Evolutionary conservation across 176 grass and related monocot species (phyloP), one percentile per base, ranked within the genome.

Genomic region (Musa beccarii): DNA sequence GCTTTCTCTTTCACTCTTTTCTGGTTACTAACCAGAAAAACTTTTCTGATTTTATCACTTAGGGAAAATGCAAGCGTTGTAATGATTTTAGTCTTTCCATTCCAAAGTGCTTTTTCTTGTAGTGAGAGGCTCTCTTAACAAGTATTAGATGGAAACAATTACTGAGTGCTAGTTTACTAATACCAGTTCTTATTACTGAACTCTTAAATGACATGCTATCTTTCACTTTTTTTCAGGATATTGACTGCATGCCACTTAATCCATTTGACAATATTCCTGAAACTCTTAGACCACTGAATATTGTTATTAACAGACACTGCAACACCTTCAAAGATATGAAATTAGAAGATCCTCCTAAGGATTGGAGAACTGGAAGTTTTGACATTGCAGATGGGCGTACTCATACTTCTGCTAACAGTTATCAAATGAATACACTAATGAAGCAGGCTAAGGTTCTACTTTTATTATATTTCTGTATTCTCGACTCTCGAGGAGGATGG

Each of bases 241-340:
- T 99, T 68, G 95, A 99, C 76, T 99, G 95, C 76, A 94, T 99
- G 95, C 88, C 95, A 76, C 73, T 94, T 49, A 84, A 94, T 82
- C 88, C 95, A 52, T 73, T 89, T 43, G 90, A 94, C 84, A 99
- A 94, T 87, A 87, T 94, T 61, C 90, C 95, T 15, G 88, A 91
- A 68, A 72, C 86, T 78, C 80, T 94, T 72, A 89, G 82, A 86
- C 74, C 59, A 56, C 87, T 86, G 79, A 91, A 84, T 43, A 52
- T 89, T 74, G 79, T 61, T 63, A 11, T 69, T n/a, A 89, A 81
- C 16, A 83, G 84, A 79, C 87, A 89, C 59, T 84, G 78, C 81
- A 86, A 54, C 65, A 87, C 82, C 73, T 87, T 91, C 67, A 77
- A 72, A 22, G 86, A 90, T 61, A 68, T 63, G 51, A 93, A 90